Percentiles rank a stretch among this genome's conserved stretches.
Conservation (phyloP, 176 grass and related monocot genomes). For the Ampelocalamus luodianensis region DNA sequence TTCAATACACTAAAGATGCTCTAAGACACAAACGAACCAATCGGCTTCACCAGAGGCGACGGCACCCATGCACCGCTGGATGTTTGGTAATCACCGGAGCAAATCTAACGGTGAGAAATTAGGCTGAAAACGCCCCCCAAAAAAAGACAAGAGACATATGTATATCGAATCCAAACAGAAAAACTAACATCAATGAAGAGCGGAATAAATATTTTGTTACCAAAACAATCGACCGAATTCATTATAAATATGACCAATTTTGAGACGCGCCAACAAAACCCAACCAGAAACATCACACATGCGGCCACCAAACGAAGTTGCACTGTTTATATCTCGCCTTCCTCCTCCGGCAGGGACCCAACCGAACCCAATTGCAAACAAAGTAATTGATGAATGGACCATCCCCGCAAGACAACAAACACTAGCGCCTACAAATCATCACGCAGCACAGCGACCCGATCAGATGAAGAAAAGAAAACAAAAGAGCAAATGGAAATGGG, state of each 20-base stretch:
- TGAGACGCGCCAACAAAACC: background rate
- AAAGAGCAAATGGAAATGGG: background rate
- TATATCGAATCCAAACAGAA: background rate
- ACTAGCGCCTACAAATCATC: background rate
- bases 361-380: conserved; percentile 18
- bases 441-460: conserved; percentile 4
- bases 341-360: background rate
- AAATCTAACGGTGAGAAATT: background rate
- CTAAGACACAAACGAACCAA: too few species aligned
- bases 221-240: background rate
- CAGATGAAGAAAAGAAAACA: background rate
- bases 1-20: too few species aligned
- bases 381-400: conserved; percentile 33
- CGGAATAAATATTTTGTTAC: background rate
- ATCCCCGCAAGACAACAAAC: background rate
- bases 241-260: background rate
- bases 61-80: too few species aligned
- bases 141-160: background rate
- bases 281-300: too few species aligned
- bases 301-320: too few species aligned
- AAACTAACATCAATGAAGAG: background rate
- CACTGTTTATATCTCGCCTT: background rate
- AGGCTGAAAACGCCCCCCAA: background rate
- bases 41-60: too few species aligned
- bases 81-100: too few species aligned